phyloP scores from a whole-genome alignment of 371 early-diverging fungal species.

The Mortierella polycephala region DNA sequence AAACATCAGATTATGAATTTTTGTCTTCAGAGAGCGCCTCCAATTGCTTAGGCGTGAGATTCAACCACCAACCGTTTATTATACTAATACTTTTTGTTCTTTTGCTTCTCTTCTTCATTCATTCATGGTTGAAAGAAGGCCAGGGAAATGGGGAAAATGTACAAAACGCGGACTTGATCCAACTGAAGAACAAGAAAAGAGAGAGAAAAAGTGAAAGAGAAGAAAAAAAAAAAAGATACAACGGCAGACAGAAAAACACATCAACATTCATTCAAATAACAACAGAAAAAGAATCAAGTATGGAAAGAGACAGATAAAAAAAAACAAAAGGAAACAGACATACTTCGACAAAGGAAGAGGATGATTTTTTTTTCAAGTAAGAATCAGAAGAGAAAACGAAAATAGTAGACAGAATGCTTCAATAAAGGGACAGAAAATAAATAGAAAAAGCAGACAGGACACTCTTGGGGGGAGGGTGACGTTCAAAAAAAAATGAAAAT shows the following conservation, averaged over 20 bases:
- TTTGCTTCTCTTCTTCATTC: neutral
- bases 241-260: neutral
- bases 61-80: no score
- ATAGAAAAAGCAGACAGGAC: neutral
- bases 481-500: no score
- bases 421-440: no score
- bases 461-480: no score
- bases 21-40: no score
- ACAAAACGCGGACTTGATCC: slow-evolving; percentile 1
- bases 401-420: neutral
- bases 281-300: slow-evolving; percentile 5
- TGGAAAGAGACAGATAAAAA: neutral
- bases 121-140: neutral
- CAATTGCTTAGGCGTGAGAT: no score
- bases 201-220: neutral
- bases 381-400: neutral
- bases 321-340: neutral
- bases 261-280: neutral
- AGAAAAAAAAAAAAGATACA: neutral
- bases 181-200: neutral
- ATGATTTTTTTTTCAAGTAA: neutral
- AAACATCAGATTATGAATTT: neutral
- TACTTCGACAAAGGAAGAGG: neutral
- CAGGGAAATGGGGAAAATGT: slow-evolving; percentile 1
- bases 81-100: neutral